phyloP scores from a whole-genome alignment of 257 asterid species.

The Jasminum sambac region DNA sequence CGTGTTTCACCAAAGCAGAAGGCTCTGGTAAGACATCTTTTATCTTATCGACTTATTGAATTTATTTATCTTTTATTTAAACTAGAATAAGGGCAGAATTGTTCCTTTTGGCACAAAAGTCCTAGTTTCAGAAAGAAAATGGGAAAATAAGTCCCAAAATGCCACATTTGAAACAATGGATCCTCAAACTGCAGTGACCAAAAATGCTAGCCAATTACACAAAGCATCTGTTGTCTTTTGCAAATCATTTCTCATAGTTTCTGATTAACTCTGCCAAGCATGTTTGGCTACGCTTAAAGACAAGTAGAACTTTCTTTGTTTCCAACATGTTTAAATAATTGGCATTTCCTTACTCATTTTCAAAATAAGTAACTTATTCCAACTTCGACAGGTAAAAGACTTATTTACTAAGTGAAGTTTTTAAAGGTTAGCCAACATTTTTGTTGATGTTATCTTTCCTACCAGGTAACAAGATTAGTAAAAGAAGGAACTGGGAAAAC shows the following conservation, averaged over 20 bases:
- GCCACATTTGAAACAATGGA: too few relatives aligned
- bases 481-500: conserved; percentile 95
- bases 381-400: not conserved
- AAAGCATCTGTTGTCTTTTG: not conserved
- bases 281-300: not conserved
- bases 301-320: not conserved
- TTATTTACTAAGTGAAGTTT: not conserved
- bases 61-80: not conserved
- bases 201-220: too few relatives aligned
- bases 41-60: conserved; percentile 14
- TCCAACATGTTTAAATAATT: not conserved
- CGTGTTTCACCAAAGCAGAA: conserved; percentile 99
- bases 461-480: conserved; percentile 88
- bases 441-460: conserved; percentile 23
- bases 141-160: too few relatives aligned
- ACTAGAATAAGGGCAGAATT: too few relatives aligned
- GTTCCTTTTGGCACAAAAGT: too few relatives aligned
- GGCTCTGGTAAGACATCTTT: conserved; percentile 68
- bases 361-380: not conserved
- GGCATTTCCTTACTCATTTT: not conserved
- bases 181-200: too few relatives aligned
- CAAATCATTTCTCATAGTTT: not conserved
- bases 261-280: not conserved
- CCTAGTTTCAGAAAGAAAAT: too few relatives aligned
- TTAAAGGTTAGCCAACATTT: conserved; percentile 3